A percentile compares a stretch with the other conserved stretches of the same genome.
Conservation (phyloP, 306 rosid species). For the Biancaea sappan region DNA sequence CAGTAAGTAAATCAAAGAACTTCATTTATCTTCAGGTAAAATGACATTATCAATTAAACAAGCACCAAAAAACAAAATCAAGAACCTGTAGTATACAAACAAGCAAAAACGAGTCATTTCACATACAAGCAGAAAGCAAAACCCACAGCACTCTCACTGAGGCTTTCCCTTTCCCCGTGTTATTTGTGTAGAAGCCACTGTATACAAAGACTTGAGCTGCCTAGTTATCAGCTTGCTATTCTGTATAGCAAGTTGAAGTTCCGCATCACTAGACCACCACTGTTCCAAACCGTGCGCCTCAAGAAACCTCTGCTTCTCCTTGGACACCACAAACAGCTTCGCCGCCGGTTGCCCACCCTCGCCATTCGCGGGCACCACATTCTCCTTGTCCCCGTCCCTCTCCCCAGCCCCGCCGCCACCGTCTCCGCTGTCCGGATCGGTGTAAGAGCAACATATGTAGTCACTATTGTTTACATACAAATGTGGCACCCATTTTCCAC, state of each 20-base stretch:
- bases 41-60: constrained; percentile 9
- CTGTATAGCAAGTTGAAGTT: constrained; percentile 73
- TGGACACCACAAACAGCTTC: constrained; percentile 75
- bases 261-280: constrained; percentile 93
- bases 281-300: constrained; percentile 97
- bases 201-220: constrained; percentile 77
- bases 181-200: constrained; percentile 48
- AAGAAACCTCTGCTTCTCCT: constrained; percentile 87
- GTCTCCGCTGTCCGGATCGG: constrained; percentile 49
- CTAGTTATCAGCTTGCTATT: constrained; percentile 84
- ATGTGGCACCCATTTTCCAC: constrained; percentile 90
- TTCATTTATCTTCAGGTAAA: constrained; percentile 3
- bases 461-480: constrained; percentile 92
- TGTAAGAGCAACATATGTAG: constrained; percentile 94
- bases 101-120: constrained; percentile 26
- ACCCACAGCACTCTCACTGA: constrained; percentile 22
- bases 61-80: background rate
- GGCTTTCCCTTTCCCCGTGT: constrained; percentile 45
- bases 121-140: background rate
- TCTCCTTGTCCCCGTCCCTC: constrained; percentile 58
- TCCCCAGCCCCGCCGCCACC: constrained; percentile 6
- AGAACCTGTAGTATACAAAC: constrained; percentile 11
- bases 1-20: background rate
- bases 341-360: constrained; percentile 49
- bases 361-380: constrained; percentile 46